Percentiles rank a stretch among this genome's conserved stretches.
Conservation (phyloP, 2,329 filamentous ascomycete species). For the Alternaria ethzedia region DNA sequence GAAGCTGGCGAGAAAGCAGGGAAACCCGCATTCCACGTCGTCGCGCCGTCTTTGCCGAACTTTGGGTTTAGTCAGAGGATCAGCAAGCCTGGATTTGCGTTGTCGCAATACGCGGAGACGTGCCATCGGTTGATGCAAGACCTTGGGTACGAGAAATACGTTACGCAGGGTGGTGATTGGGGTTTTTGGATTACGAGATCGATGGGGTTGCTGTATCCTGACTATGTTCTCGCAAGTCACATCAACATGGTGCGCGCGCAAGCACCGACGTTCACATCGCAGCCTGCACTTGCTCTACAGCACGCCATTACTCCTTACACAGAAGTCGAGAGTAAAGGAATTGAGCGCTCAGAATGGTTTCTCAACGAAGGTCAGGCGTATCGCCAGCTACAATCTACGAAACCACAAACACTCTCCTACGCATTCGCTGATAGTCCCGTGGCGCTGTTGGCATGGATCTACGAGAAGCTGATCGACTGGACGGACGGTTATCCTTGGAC, state of each 20-base stretch:
- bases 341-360: slow-evolving; percentile 66
- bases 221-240: slow-evolving; percentile 65
- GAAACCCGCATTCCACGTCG: slow-evolving; percentile 59
- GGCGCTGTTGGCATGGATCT: slow-evolving; percentile 76
- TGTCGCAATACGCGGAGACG: slow-evolving; percentile 68
- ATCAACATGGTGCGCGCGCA: slow-evolving; percentile 64
- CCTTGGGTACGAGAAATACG: slow-evolving; percentile 67
- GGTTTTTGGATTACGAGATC: slow-evolving; percentile 69
- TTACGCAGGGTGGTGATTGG: slow-evolving; percentile 72
- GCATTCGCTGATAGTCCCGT: slow-evolving; percentile 73
- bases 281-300: slow-evolving; percentile 65
- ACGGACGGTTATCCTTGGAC: slow-evolving; percentile 75
- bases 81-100: slow-evolving; percentile 62
- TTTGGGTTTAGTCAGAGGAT: slow-evolving; percentile 61
- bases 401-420: slow-evolving; percentile 76
- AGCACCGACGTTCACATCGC: slow-evolving; percentile 47
- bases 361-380: slow-evolving; percentile 64
- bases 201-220: slow-evolving; percentile 66
- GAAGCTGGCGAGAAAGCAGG: slow-evolving; percentile 32
- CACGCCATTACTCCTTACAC: slow-evolving; percentile 63
- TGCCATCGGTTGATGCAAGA: slow-evolving; percentile 72
- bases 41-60: slow-evolving; percentile 63
- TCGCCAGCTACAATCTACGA: slow-evolving; percentile 66
- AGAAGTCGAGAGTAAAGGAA: slow-evolving; percentile 58
- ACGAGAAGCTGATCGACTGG: slow-evolving; percentile 82